These are phyloP conservation scores for Spathaspora girioi DNA, from an alignment of 805 yeast genomes.

Conservation along the genomic window DNA sequence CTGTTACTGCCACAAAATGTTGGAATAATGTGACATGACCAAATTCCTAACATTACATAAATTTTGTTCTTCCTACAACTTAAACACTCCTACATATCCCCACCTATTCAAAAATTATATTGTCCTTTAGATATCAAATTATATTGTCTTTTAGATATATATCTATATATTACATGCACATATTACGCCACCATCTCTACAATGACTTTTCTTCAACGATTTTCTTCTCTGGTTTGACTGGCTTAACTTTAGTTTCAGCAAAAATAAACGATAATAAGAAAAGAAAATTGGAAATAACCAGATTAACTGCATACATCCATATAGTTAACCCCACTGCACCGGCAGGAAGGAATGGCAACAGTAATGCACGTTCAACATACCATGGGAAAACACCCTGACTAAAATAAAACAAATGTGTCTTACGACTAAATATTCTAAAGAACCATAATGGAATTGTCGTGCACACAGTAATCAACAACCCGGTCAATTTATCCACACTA, in stretches of 20 bases:
- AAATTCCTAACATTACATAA: too few species aligned
- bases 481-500: constrained; percentile 28
- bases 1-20: too few species aligned
- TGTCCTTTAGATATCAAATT: not conserved
- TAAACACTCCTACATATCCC: too few species aligned
- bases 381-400: constrained; percentile 58
- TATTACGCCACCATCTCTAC: not conserved
- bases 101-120: not conserved
- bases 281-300: constrained; percentile 21
- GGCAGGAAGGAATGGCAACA: constrained; percentile 60
- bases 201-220: constrained; percentile 5
- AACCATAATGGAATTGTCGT: constrained; percentile 48
- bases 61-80: too few species aligned
- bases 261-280: constrained; percentile 20
- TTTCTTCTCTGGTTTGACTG: constrained; percentile 9
- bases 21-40: too few species aligned
- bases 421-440: constrained; percentile 51
- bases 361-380: constrained; percentile 49
- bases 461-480: constrained; percentile 27
- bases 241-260: constrained; percentile 10
- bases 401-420: constrained; percentile 52
- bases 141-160: not conserved
- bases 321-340: constrained; percentile 60
- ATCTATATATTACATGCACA: not conserved
- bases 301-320: constrained; percentile 48